Conservation (phyloP, 805 yeast genomes). For the Spathaspora passalidarum region DNA sequence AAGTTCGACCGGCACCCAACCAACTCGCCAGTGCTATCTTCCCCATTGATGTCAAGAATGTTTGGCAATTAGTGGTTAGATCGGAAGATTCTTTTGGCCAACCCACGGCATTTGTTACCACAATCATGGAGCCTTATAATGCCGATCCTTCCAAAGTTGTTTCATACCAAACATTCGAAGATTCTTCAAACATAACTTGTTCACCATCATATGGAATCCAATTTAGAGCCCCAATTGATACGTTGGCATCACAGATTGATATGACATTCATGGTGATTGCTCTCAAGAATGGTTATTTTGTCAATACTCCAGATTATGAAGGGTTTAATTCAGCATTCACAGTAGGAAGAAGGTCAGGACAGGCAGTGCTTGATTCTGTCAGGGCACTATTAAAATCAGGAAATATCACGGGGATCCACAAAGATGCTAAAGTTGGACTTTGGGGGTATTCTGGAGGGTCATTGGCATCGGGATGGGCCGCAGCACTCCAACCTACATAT, state of each 20-base stretch:
- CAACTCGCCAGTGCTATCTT: constrained; percentile 15
- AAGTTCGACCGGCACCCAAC: constrained; percentile 17
- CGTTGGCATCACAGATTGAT: constrained; percentile 15
- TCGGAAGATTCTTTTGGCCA: constrained; percentile 23
- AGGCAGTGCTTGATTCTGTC: constrained; percentile 27
- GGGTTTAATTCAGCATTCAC: constrained; percentile 31
- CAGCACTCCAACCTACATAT: constrained; percentile 32
- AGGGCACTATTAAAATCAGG: constrained; percentile 21
- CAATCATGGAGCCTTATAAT: constrained; percentile 27
- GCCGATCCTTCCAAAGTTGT: constrained; percentile 25
- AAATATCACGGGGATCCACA: constrained; percentile 17
- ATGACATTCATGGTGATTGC: constrained; percentile 16
- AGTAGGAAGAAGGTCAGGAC: constrained; percentile 29
- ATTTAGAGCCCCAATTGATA: constrained; percentile 11
- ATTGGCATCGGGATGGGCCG: constrained; percentile 37
- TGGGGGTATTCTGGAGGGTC: constrained; percentile 43
- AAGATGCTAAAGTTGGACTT: constrained; percentile 19
- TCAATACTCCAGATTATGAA: constrained; percentile 33
- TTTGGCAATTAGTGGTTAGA: constrained; percentile 22
- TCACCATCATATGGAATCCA: constrained; percentile 23
- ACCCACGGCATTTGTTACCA: constrained; percentile 23
- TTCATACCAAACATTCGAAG: constrained; percentile 29
- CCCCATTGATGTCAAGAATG: constrained; percentile 18
- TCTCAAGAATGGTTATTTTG: constrained; percentile 29
- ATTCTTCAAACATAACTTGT: constrained; percentile 23